Base-by-base conservation (phyloP, 2,329 filamentous ascomycete species). In the Ceratocystis ficicola region DNA sequence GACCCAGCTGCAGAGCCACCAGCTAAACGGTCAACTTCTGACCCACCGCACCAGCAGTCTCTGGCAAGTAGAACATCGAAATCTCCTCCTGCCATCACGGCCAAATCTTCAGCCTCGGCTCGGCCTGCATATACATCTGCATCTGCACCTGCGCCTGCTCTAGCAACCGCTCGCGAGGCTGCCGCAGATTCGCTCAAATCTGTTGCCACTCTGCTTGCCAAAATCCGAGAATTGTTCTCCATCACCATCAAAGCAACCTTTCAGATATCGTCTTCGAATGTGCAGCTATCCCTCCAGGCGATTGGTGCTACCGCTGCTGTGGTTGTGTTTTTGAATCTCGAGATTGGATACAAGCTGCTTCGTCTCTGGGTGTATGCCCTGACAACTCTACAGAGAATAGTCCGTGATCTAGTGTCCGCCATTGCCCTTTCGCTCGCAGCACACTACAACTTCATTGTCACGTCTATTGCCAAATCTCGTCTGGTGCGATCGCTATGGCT, bases 241-340 rank as follows among this genome's bases (percentile, higher is more conserved):
- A 68, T 65, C 48, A 64, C 63, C 1, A 59, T 68, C 36, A 41
- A 63, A 17, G 66, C 66, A 22, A 68, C 66, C 44, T 68, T 68
- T 64, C 64, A 64, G n/a, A 68, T 68, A 36, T 63, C 64, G 15
- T 68, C 64, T 22, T 68, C 66, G 48, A 68, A 68, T 64, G 50
- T 68, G 59, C 60, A 68, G 28, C 32, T 68, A 30, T 65, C 66
- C 5, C 41, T 68, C 17, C 50, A 68, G 28, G 64, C 66, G 48
- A 61, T 68, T 32, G 28, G 20, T 44, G 50, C 66, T 17, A 68
- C 66, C 15, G 66, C 64, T 50, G 44, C 59, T 22, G 66, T 68
- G 48, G 60, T 68, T 25, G 44, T 68, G n/a, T 59, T 65, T 32
- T 61, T 65, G n/a, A 68, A 68, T 61, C 36, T 68, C 36, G 63